A percentile compares a stretch with the other conserved stretches of the same genome.
phyloP scores from a whole-genome alignment of 148 eudicot species.

The Suaeda aralocaspica region DNA sequence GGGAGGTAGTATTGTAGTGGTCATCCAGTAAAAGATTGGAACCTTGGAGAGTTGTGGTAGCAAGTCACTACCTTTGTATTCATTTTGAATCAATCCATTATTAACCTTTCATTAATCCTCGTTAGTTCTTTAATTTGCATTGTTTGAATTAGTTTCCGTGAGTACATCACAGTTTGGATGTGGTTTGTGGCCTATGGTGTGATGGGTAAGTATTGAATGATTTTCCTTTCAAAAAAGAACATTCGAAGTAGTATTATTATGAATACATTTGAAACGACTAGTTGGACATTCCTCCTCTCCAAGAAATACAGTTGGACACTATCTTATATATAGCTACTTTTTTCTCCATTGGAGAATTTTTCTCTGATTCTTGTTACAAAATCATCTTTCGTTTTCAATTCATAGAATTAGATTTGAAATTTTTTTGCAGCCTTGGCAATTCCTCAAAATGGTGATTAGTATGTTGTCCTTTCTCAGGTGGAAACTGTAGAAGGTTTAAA shows the following conservation, averaged over 20 bases:
- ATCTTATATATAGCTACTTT: background rate
- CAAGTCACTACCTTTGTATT: too few species aligned
- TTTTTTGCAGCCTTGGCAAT: background rate
- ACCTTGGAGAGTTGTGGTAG: too few species aligned
- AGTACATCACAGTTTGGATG: too few species aligned
- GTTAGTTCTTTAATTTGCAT: too few species aligned
- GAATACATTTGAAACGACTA: background rate
- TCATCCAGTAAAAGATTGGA: too few species aligned
- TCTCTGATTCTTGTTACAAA: background rate
- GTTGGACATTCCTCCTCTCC: background rate
- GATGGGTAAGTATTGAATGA: too few species aligned
- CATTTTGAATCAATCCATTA: too few species aligned
- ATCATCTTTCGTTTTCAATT: background rate
- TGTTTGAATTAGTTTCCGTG: too few species aligned
- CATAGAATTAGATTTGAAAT: background rate
- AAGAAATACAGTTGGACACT: background rate
- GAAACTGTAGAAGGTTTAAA: constrained; percentile 72
- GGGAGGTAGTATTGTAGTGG: too few species aligned
- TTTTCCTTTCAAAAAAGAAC: background rate
- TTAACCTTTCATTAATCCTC: too few species aligned
- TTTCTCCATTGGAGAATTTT: background rate
- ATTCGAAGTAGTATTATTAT: background rate
- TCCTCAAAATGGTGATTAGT: background rate
- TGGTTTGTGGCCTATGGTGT: too few species aligned
- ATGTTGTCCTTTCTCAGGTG: constrained; percentile 44